phyloP scores from a whole-genome alignment of 441 rosid species.

The Euphorbia schlechtendalii region DNA sequence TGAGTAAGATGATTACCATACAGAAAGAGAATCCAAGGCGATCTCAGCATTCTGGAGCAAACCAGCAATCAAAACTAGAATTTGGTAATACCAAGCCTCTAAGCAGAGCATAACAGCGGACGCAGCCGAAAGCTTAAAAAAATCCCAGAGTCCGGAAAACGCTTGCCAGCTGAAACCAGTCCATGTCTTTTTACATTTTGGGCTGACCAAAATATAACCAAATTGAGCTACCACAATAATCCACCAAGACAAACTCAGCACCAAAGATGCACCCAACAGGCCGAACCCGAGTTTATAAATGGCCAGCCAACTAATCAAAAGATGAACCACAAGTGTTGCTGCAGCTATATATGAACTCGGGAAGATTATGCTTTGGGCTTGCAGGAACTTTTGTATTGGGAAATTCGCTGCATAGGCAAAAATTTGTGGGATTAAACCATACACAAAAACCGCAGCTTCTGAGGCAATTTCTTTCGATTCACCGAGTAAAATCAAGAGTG shows the following conservation, averaged over 20 bases:
- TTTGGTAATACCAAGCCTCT: slow-evolving; percentile 38
- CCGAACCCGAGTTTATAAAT: slow-evolving; percentile 48
- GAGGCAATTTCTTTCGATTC: slow-evolving; percentile 45
- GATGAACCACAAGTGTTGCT: slow-evolving; percentile 36
- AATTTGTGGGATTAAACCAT: slow-evolving; percentile 31
- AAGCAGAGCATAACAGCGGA: slow-evolving; percentile 45
- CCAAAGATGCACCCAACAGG: slow-evolving; percentile 54
- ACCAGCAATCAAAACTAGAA: slow-evolving; percentile 38
- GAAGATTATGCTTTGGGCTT: slow-evolving; percentile 69
- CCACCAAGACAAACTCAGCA: slow-evolving; percentile 76
- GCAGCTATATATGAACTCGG: slow-evolving; percentile 43
- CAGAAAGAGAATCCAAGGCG: slow-evolving; percentile 36
- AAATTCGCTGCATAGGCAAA: slow-evolving; percentile 51
- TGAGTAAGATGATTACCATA: slow-evolving; percentile 25
- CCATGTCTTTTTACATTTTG: slow-evolving; percentile 55
- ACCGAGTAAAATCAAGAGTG: slow-evolving; percentile 43
- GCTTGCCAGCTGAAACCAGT: slow-evolving; percentile 45
- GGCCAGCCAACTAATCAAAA: slow-evolving; percentile 49
- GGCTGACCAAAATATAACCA: slow-evolving; percentile 38
- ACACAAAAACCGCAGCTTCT: slow-evolving; percentile 47
- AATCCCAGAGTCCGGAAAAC: slow-evolving; percentile 33
- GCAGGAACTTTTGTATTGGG: slow-evolving; percentile 50
- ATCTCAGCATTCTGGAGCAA: slow-evolving; percentile 35
- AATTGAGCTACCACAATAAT: slow-evolving; percentile 50
- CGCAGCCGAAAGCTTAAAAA: slow-evolving; percentile 33